Percentiles rank a stretch among this genome's conserved stretches.
Evolutionary conservation across 768 basidiomycete species (phyloP).

Genomic region (Gelatoporia subvermispora): DNA sequence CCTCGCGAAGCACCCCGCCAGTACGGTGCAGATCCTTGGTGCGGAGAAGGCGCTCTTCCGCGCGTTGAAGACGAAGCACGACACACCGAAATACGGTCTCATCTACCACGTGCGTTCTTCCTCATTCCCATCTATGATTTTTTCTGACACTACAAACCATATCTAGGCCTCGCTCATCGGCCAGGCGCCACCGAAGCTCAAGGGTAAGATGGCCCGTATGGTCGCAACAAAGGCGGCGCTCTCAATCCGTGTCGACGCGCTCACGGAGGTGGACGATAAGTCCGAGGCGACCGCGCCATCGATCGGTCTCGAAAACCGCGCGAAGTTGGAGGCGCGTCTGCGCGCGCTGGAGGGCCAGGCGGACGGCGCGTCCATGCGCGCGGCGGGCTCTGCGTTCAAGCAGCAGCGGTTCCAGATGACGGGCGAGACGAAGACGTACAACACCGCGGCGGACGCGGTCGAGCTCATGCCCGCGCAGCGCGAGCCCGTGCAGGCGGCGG

Average conservation of each 20-base stretch:
- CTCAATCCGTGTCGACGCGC: conserved; percentile 95
- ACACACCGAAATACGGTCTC: conserved; percentile 98
- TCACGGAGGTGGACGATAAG: conserved; percentile 89
- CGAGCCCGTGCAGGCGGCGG: conserved; percentile 69
- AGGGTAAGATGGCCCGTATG: conserved; percentile 99
- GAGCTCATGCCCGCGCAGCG: conserved; percentile 84
- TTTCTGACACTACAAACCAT: not conserved
- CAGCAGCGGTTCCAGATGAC: conserved; percentile 78
- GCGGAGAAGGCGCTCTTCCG: conserved; percentile 77
- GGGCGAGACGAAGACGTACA: conserved; percentile 79
- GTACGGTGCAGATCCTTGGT: conserved; percentile 72
- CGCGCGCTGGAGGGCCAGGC: conserved; percentile 82
- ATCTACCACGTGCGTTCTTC: conserved; percentile 83
- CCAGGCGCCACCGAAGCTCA: conserved; percentile 95
- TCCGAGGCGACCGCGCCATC: conserved; percentile 76
- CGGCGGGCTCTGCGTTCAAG: conserved; percentile 25
- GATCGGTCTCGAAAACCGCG: conserved; percentile 89
- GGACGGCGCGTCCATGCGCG: conserved; percentile 68
- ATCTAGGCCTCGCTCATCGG: conserved; percentile 87
- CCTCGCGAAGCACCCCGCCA: conserved; percentile 74
- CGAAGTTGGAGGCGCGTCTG: conserved; percentile 91
- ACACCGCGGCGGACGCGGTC: conserved; percentile 77
- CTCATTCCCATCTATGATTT: not conserved
- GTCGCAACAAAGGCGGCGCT: conserved; percentile 97
- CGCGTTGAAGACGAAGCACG: conserved; percentile 79